These are phyloP conservation scores for Aspergillus ellipticus DNA, from an alignment of 495 filamentous ascomycete species.

Conservation along the genomic window DNA sequence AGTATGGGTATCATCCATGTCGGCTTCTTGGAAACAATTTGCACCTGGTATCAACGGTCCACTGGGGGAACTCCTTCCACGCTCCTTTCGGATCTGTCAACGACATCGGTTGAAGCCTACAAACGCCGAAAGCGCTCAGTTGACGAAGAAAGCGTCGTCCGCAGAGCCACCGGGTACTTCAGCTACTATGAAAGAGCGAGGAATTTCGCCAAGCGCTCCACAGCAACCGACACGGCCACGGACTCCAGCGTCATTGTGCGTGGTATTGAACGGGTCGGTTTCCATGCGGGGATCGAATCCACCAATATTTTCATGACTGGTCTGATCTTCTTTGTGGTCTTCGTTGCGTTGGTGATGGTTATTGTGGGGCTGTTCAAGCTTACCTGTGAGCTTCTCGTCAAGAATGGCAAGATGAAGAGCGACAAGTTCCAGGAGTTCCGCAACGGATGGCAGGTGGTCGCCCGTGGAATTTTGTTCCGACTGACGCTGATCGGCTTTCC, in stretches of 20 bases:
- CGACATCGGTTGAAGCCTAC: constrained; percentile 78
- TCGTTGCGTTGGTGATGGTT: constrained; percentile 65
- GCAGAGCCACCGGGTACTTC: constrained; percentile 29
- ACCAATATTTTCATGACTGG: constrained; percentile 95
- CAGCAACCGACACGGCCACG: constrained; percentile 40
- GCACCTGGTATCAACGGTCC: constrained; percentile 93
- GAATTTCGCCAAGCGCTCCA: constrained; percentile 48
- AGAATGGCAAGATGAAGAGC: constrained; percentile 68
- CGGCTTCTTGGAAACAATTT: constrained; percentile 79
- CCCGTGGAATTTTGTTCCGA: constrained; percentile 89
- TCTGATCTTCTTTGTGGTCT: constrained; percentile 80
- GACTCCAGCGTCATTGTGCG: constrained; percentile 56
- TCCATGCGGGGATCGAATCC: constrained; percentile 74
- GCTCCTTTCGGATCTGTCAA: constrained; percentile 67
- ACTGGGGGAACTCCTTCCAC: constrained; percentile 87
- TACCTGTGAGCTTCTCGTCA: constrained; percentile 64
- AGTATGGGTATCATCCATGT: constrained; percentile 95
- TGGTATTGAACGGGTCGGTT: constrained; percentile 87
- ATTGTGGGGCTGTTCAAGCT: constrained; percentile 73
- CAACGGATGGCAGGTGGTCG: constrained; percentile 77
- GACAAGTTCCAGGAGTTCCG: constrained; percentile 63
- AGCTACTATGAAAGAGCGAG: constrained; percentile 13
- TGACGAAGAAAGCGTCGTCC: constrained; percentile 38
- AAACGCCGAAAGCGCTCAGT: constrained; percentile 59
- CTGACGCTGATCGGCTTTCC: constrained; percentile 86